Percentiles rank a stretch among this genome's conserved stretches.
phyloP scores from a whole-genome alignment of 257 asterid genomes.

The Solanum microdontum region DNA sequence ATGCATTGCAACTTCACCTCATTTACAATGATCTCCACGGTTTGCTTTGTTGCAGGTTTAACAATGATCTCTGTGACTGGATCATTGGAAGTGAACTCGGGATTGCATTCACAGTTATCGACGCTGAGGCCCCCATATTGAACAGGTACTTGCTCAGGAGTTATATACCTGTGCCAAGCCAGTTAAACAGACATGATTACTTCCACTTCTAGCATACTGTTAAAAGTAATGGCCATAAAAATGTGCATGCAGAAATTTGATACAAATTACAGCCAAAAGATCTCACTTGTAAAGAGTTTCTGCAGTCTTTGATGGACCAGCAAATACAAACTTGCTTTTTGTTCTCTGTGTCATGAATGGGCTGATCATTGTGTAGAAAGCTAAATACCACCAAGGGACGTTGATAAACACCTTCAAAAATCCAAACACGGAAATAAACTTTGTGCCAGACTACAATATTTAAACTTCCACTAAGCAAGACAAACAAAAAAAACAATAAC shows the following conservation, averaged over 20 bases:
- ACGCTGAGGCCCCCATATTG: constrained; percentile 86
- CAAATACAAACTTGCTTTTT: constrained; percentile 78
- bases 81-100: constrained; percentile 69
- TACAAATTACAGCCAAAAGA: constrained; percentile 3
- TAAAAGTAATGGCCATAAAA: neutral
- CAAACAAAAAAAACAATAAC: neutral
- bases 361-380: constrained; percentile 76
- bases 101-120: constrained; percentile 85
- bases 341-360: constrained; percentile 87
- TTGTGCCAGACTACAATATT: neutral
- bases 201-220: neutral
- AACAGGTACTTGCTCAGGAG: constrained; percentile 76
- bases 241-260: neutral
- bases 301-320: constrained; percentile 63
- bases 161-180: constrained; percentile 36
- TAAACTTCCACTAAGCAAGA: neutral
- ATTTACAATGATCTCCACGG: constrained; percentile 73
- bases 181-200: constrained; percentile 3
- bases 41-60: constrained; percentile 79
- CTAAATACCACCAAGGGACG: constrained; percentile 98
- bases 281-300: constrained; percentile 82
- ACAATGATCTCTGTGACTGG: constrained; percentile 63
- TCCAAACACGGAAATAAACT: neutral
- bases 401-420: constrained; percentile 64
- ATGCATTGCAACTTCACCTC: constrained; percentile 40